These are phyloP conservation scores for Syncephalastrum contaminatum DNA, from an alignment of 371 early-diverging fungal species.

Conservation along the genomic window DNA sequence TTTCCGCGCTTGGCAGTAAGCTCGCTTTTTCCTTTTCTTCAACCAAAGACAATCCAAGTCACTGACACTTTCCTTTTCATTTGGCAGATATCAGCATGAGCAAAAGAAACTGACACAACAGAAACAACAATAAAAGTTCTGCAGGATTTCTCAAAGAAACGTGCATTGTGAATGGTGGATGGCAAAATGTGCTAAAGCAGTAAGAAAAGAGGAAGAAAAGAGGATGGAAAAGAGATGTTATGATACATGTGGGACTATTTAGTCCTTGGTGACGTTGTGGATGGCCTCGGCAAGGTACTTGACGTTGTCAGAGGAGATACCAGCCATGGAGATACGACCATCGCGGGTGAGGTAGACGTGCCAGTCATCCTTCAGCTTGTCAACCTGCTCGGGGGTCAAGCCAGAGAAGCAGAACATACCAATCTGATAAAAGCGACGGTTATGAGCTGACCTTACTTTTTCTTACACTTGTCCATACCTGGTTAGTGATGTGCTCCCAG, in stretches of 20 bases:
- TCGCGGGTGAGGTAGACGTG: conserved; percentile 95
- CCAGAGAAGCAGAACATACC: conserved; percentile 99
- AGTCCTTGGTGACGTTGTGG: conserved; percentile 86
- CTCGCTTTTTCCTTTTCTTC: too few relatives aligned
- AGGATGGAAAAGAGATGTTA: conserved; percentile 5
- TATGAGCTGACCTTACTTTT: not conserved
- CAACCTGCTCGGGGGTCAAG: conserved; percentile 88
- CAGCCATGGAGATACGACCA: conserved; percentile 98
- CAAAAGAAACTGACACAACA: too few relatives aligned
- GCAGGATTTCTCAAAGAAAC: too few relatives aligned
- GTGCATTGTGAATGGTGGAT: too few relatives aligned
- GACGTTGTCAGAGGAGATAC: conserved; percentile 91
- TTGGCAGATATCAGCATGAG: too few relatives aligned
- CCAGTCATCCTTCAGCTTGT: conserved; percentile 80
- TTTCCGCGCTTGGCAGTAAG: too few relatives aligned
- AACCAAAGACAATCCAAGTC: too few relatives aligned
- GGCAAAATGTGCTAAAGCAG: too few relatives aligned
- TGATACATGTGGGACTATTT: conserved; percentile 6
- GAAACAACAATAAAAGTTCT: too few relatives aligned
- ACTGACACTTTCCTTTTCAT: too few relatives aligned
- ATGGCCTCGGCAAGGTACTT: conserved; percentile 95
- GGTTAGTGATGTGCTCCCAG: conserved; percentile 96
- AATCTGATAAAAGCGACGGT: conserved; percentile 49
- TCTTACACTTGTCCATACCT: conserved; percentile 29
- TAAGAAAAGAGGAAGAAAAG: conserved; percentile 8